phyloP scores from a whole-genome alignment of 805 yeast species.

The Kuraishia hungarica region DNA sequence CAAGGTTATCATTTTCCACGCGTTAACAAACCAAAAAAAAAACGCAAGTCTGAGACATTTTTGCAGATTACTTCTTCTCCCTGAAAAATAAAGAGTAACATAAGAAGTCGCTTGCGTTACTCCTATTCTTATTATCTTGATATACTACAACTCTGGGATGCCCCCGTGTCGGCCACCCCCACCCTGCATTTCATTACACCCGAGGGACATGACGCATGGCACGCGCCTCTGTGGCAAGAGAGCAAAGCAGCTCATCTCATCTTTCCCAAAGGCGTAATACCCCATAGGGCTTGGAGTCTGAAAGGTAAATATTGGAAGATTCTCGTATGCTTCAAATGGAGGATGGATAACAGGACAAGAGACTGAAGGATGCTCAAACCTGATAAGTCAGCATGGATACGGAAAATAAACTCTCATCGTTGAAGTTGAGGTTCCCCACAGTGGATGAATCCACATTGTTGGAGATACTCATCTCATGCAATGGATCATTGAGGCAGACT shows the following conservation, averaged over 20 bases:
- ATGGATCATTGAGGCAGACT: constrained; percentile 40
- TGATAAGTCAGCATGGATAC: constrained; percentile 17
- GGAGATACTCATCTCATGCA: constrained; percentile 45
- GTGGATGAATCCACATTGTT: constrained; percentile 31
- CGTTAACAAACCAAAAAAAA: no score
- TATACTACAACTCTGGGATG: no score
- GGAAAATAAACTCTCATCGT: constrained; percentile 27
- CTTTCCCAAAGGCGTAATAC: background rate
- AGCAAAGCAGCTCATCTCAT: background rate
- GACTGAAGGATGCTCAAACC: background rate
- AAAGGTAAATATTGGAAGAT: background rate
- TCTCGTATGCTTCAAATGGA: no score
- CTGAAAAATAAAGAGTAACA: no score
- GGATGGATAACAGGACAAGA: no score
- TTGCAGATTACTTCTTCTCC: no score
- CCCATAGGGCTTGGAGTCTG: background rate
- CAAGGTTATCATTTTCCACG: no score
- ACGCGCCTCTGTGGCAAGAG: background rate
- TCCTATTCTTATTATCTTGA: no score
- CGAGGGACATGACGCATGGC: background rate
- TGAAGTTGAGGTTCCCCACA: constrained; percentile 31
- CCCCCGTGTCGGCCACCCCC: no score
- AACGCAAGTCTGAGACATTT: no score
- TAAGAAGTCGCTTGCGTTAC: no score
- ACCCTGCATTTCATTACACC: no score